Base-by-base conservation (phyloP, 345 rosid genomes). In the Hibiscus mutabilis region DNA sequence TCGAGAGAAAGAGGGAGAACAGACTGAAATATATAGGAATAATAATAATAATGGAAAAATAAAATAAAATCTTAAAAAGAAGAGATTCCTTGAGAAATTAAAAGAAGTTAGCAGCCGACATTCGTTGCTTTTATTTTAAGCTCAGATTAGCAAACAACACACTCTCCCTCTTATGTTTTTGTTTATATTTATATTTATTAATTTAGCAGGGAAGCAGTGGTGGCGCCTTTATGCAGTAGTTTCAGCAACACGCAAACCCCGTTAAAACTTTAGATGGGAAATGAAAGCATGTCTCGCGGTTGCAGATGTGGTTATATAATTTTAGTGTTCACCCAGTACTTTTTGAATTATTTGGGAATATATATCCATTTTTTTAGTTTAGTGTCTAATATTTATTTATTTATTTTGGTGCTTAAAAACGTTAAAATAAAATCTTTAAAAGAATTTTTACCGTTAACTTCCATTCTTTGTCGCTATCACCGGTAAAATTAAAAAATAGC, bases 221-320 rank as follows among this genome's bases (percentile, higher is more conserved):
- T 46, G 56, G 56, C 57, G 22, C 12, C 57, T 22, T 35, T 11
- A 2, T 40, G 75, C 73, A 76, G 79, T 76, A 71, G 83, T 75
- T 79, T 79, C 74, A 79, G 75, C 40, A 27, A 78, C 81, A 81
- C 83, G 83, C 87, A 71, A 78, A 63, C 79, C 73, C 82, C 80
- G 79, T 76, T 69, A 24, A 15, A 51, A 40, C 44, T 18, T 51
- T 51, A 16, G 69, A 70, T 22, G 59, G 60, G 81, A 67, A 68
- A 67, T 62, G 21, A 81, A 83, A 35, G 19, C 33, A 55, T 75
- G 75, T 59, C 22, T 44, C 59, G 55, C 74, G 75, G 77, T 74
- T 2, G 15, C 21, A 2, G 33, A 16, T 49, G 2, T 37, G 44
- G 12, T 37, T 33, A 29, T 29, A 2, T 4, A 29, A 29, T 35